Base-by-base conservation (phyloP, 1,284 basidiomycete species). In the Leccinum fallax region DNA sequence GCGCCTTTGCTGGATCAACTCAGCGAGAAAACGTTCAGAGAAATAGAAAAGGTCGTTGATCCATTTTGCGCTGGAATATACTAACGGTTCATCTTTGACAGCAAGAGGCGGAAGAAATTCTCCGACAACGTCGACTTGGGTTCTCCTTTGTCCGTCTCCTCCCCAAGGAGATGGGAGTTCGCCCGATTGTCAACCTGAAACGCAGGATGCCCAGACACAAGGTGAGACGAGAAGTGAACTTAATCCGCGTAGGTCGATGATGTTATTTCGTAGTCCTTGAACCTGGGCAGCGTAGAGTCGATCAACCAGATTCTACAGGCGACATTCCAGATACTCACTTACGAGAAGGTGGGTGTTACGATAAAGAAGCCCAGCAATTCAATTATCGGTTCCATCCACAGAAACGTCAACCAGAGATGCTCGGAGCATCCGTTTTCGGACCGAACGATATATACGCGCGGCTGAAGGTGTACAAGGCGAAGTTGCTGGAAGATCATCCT, bases 121-220 rank as follows among this genome's bases (percentile, higher is more conserved):
- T 92, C 13, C 81, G 84, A 30, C 85, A 88, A 65, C 84, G 92
- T 4, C 86, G 78, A 65, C 80, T 96, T 2, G 93, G 93, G 0
- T 93, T 90, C 71, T 94, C 94, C 0, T 92, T 92, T 64, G 89
- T 98, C 7, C 85, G 97, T 2, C 80, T 99, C 1, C 79, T 98
- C 28, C 97, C 97, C 0, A 99, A 99, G 75, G 95, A 96, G 60
- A 93, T 86, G 4, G 96, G 97, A 0, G 94, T 98, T 4, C 83
- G 97, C 34, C 96, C 96, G 0, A 97, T 99, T 63, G 93, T 98
- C 38, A 99, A 99, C 72, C 79, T 99, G 38, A 85, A 90, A 13
- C 83, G 90, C 34, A 87, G 87, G 64, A 83, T 48, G 63, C 71
- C 70, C 72, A 75, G 67, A 80, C 19, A 70, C 19, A 65, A 70